These are phyloP conservation scores for Candida odintsovae DNA, from an alignment of 805 yeast genomes.

Conservation along the genomic window DNA sequence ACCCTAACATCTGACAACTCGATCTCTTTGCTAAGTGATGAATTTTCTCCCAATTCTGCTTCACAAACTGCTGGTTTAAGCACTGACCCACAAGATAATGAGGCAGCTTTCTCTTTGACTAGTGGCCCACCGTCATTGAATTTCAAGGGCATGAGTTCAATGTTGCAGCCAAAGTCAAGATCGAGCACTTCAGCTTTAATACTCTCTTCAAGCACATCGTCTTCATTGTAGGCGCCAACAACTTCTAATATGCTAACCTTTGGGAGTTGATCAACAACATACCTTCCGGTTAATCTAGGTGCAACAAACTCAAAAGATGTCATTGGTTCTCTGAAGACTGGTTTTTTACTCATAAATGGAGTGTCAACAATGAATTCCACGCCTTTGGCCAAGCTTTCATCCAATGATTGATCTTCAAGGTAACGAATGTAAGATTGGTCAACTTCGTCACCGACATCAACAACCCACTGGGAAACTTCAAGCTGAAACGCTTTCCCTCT, in stretches of 20 bases:
- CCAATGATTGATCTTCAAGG: conserved; percentile 3
- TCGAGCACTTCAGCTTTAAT: not conserved
- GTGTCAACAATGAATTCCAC: conserved; percentile 12
- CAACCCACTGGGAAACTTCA: not conserved
- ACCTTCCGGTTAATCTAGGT: not conserved
- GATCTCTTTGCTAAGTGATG: not conserved
- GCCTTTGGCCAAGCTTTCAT: conserved; percentile 15
- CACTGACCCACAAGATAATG: not conserved
- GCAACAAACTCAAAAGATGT: conserved; percentile 9
- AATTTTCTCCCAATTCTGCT: not conserved
- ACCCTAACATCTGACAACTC: not conserved
- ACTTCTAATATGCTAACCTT: not conserved
- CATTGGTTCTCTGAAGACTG: conserved; percentile 12
- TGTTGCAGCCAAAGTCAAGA: not conserved
- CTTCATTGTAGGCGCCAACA: not conserved
- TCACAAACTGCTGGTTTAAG: not conserved
- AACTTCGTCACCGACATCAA: not conserved
- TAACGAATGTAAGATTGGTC: not conserved
- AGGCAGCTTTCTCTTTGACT: not conserved
- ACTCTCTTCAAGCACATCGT: not conserved
- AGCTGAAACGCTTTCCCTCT: not conserved
- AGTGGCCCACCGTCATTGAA: not conserved
- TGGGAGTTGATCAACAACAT: not conserved
- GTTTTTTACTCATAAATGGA: conserved; percentile 15
- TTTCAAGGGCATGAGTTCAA: not conserved